Evolutionary conservation across 495 filamentous ascomycete genomes (phyloP), one percentile per base, ranked within the genome.

Genomic region (Hypoxylon perforatum): DNA sequence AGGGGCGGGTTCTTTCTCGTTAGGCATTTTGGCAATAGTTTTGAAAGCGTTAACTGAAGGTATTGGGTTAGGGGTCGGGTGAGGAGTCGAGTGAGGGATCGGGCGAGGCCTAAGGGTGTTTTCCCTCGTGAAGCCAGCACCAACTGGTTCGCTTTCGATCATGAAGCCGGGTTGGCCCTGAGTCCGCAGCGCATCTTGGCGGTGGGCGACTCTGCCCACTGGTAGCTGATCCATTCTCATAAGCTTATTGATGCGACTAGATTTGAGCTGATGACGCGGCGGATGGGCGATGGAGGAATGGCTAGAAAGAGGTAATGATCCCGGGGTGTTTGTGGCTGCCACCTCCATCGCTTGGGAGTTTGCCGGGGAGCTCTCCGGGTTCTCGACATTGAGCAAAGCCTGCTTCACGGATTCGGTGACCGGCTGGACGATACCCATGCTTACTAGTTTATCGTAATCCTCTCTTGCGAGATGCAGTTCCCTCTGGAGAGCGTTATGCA

Each of bases 331-430:
- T 14, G 4, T 28, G 11, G 17, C 10, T 11, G 1, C 15, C 17
- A 10, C 35, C 15, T 11, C 23, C 18, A 22, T 8, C 3, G 8
- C 18, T 3, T 46, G 28, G 9, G 28, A 53, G 5, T 53, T 59
- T 14, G 21, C 18, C 21, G 25, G 10, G 39, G 57, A 53, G 8
- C n/a, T 35, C 10, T 51, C 38, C 23, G 28, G 19, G 18, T 53
- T 18, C 39, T 61, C 57, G 14, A 53, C 39, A 3, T 17, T 53
- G 6, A 61, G 57, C n/a, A 61, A 47, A 25, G 57, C 57, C 17
- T 61, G 48, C 8, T 36, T 23, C 0, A 61, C 57, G 4, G 57
- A 53, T 15, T 45, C 39, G 3, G 56, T 17, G 0, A 59, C 35
- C n/a, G 10, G 30, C 21, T 33, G 1, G 0, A 59, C 4, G 4